Evolutionary conservation across 2,329 filamentous ascomycete genomes (phyloP).

Genomic region (Ascochyta rabiei): DNA sequence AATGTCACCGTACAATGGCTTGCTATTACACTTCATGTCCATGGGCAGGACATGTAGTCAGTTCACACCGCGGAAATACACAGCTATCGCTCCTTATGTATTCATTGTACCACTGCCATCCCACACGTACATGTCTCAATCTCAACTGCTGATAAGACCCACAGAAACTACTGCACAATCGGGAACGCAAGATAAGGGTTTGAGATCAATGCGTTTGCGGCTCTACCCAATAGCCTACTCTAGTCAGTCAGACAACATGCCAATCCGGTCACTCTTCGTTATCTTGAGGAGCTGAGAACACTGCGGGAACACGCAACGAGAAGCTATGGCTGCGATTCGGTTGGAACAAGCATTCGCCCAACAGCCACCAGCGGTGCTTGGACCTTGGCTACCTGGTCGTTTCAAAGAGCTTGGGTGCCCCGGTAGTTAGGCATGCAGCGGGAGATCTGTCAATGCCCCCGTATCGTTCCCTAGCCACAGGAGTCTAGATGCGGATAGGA

Average conservation of each 20-base stretch:
- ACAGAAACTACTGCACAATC: conserved; percentile 16
- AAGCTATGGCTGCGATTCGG: background rate
- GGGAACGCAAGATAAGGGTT: conserved; percentile 11
- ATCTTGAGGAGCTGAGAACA: background rate
- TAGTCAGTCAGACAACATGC: conserved; percentile 1
- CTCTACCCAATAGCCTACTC: conserved; percentile 9
- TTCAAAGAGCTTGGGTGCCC: background rate
- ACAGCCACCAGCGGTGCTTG: background rate
- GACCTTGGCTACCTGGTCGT: background rate
- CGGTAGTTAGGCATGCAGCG: background rate
- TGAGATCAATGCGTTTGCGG: conserved; percentile 6
- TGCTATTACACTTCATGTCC: background rate
- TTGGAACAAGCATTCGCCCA: conserved; percentile 8
- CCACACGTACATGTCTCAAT: conserved; percentile 9
- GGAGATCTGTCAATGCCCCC: conserved; percentile 13
- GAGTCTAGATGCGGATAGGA: background rate
- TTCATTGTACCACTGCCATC: conserved; percentile 3
- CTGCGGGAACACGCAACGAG: background rate
- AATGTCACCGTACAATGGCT: background rate
- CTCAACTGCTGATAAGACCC: conserved; percentile 14
- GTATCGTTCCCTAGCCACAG: conserved; percentile 4
- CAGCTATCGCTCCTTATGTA: conserved; percentile 2
- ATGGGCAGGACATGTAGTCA: background rate
- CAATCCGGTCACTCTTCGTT: background rate
- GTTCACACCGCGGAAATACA: conserved; percentile 1